Percentiles rank a stretch among this genome's conserved stretches.
Evolutionary conservation across 495 filamentous ascomycete species (phyloP).

Genomic region (Amphirosellinia nigrospora): DNA sequence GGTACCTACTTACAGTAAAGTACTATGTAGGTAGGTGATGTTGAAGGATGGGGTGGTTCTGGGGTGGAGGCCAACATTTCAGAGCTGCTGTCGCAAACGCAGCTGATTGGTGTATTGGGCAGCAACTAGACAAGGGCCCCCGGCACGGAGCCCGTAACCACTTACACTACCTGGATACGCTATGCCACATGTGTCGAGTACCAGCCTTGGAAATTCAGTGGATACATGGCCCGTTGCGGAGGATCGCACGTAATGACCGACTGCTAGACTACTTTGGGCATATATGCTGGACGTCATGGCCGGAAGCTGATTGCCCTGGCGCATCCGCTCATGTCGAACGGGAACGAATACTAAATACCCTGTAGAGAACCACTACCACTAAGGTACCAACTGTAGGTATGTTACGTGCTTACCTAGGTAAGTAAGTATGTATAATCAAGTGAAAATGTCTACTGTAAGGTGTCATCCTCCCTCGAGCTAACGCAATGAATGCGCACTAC

Average conservation of each 20-base stretch:
- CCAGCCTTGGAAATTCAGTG: conserved; percentile 7
- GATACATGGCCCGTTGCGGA: conserved; percentile 6
- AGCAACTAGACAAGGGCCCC: conserved; percentile 9
- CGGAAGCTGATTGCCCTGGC: conserved; percentile 1
- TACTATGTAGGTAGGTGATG: not conserved
- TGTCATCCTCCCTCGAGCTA: not conserved
- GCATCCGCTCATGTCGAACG: not conserved
- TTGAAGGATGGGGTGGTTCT: conserved; percentile 17
- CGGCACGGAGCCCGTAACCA: not conserved
- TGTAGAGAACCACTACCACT: too few relatives aligned
- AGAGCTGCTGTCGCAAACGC: not conserved
- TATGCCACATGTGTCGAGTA: conserved; percentile 7
- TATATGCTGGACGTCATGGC: not conserved
- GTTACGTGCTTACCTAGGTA: too few relatives aligned
- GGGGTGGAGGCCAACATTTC: conserved; percentile 17
- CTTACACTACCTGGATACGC: conserved; percentile 6
- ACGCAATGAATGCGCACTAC: not conserved
- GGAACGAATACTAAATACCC: not conserved
- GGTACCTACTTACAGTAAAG: not conserved
- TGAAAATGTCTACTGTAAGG: not conserved
- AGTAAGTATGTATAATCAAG: not conserved
- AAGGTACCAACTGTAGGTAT: too few relatives aligned
- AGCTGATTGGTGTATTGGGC: not conserved
- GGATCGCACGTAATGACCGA: conserved; percentile 4
- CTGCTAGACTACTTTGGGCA: conserved; percentile 9